Percentiles rank a stretch among this genome's conserved stretches.
These are phyloP conservation scores for Lachancea fermentati DNA, from an alignment of 805 yeast genomes.

Conservation along the genomic window DNA sequence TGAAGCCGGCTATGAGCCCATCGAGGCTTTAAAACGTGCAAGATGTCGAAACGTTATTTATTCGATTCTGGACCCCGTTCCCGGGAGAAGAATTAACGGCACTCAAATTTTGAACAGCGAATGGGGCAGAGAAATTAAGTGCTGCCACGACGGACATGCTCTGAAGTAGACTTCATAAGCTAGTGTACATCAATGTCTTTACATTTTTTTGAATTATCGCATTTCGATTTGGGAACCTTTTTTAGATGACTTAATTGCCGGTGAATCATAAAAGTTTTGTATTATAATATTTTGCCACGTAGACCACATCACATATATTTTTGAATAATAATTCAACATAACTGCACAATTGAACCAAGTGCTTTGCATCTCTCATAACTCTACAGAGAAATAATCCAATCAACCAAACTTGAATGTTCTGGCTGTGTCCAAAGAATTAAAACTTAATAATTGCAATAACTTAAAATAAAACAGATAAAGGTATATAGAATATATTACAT, in stretches of 20 bases:
- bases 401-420: too few species aligned
- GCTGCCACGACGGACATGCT: slow-evolving; percentile 60
- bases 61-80: slow-evolving; percentile 88
- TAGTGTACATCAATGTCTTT: neutral
- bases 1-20: slow-evolving; percentile 85
- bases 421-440: too few species aligned
- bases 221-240: too few species aligned
- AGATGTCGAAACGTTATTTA: slow-evolving; percentile 90
- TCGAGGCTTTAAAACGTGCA: slow-evolving; percentile 77
- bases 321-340: too few species aligned
- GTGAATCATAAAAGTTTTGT: too few species aligned
- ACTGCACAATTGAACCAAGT: too few species aligned
- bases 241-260: too few species aligned
- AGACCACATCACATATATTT: neutral
- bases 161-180: slow-evolving; percentile 5
- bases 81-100: slow-evolving; percentile 80
- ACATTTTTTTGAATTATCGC: slow-evolving; percentile 1
- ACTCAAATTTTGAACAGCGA: slow-evolving; percentile 85
- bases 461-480: too few species aligned
- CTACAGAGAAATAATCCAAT: too few species aligned
- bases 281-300: neutral
- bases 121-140: slow-evolving; percentile 87
- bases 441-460: neutral
- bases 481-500: neutral
- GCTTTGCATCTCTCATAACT: too few species aligned